Base-by-base conservation (phyloP, 2,329 filamentous ascomycete species). In the Venturia aucupariae region DNA sequence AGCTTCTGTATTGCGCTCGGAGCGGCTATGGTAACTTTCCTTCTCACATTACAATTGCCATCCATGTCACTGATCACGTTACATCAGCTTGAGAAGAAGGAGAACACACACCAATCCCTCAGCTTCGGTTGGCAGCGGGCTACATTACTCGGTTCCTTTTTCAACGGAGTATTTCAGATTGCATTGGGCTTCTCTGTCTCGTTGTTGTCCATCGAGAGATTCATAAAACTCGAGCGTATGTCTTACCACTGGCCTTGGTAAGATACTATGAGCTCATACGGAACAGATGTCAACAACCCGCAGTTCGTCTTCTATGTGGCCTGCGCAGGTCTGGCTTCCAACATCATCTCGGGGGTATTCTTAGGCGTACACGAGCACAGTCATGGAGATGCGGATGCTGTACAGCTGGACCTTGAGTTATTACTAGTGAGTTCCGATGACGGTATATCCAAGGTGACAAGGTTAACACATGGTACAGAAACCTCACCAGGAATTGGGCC, bases 81-180 rank as follows among this genome's bases (percentile, higher is more conserved):
- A 60, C 63, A 22, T 0, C 69, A 87, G 86, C 74, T 87, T 65
- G 81, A 86, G 24, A 81, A 87, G 67, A 76, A 80, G 51, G 76
- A 78, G 55, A 75, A 82, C 5, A 82, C 82, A 0, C 86, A 87
- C 0, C 78, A 82, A 66, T 79, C 78, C 11, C 78, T 89, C 19
- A 84, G 88, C 0, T 92, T 89, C 68, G 89, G 89, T n/a, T 92
- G 88, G 88, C 86, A 89, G 65, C 82, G 89, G 39, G 87, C 88
- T 19, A 82, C 84, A n/a, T 73, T 91, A 0, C 78, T 92, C 0
- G 89, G 89, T 5, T 87, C 88, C 27, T 92, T 92, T 74, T 92
- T 92, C 80, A 92, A 92, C 70, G 89, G 89, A 17, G 85, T 87
- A 1, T 89, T 92, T 65, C 80, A 92, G 1, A 74, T 91, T 19